Conservation (phyloP, 371 early-diverging fungal species). For the Syncephalastrum contaminatum region DNA sequence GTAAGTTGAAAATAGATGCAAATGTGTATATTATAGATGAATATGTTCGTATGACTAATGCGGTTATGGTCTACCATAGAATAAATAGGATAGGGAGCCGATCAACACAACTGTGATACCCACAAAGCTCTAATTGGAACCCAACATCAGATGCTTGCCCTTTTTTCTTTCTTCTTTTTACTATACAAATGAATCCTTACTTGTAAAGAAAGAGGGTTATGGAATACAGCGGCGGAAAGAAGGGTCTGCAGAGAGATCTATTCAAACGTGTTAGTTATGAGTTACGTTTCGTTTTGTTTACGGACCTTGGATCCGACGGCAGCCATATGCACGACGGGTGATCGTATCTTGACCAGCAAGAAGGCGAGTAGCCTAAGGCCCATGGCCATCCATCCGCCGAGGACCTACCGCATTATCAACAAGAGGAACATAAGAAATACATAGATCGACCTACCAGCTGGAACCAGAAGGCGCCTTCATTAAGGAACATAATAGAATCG, state of each 20-base stretch:
- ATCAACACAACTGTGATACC: too few species aligned
- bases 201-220: conserved; percentile 1
- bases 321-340: conserved; percentile 10
- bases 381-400: conserved; percentile 14
- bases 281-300: not conserved
- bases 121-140: too few species aligned
- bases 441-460: conserved; percentile 13
- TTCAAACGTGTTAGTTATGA: not conserved
- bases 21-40: too few species aligned
- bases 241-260: not conserved
- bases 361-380: conserved; percentile 10
- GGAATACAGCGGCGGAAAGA: not conserved
- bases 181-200: not conserved
- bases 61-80: too few species aligned
- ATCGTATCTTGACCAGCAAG: conserved; percentile 13
- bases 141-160: not conserved
- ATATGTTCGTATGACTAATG: too few species aligned
- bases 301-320: conserved; percentile 14
- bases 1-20: too few species aligned
- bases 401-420: not conserved
- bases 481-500: conserved; percentile 6
- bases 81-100: too few species aligned
- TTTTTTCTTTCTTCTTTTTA: not conserved
- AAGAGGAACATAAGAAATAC: not conserved
- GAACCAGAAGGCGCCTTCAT: conserved; percentile 22